Evolutionary conservation across 2,329 filamentous ascomycete genomes (phyloP).

Genomic region (Fusarium subtropicale): DNA sequence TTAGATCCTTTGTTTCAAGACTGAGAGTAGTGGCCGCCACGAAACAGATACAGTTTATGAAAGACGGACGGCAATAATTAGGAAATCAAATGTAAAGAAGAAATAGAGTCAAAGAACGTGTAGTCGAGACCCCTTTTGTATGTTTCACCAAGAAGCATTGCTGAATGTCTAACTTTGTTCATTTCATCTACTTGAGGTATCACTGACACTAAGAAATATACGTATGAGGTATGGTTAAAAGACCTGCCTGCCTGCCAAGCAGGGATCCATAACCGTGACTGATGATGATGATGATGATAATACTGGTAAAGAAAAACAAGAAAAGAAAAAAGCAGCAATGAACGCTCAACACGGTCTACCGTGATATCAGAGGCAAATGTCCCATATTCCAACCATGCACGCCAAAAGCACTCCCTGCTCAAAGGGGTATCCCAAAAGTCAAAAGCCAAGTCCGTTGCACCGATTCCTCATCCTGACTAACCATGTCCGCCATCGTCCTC

Average conservation of each 20-base stretch:
- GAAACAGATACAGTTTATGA: not conserved
- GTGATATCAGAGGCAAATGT: conserved; percentile 20
- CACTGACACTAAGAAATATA: conserved; percentile 21
- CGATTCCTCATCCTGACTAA: conserved; percentile 28
- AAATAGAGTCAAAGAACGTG: not conserved
- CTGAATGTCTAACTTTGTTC: not conserved
- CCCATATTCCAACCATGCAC: conserved; percentile 14
- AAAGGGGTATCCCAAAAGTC: conserved; percentile 39
- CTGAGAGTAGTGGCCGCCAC: not conserved
- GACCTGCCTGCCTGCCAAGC: not conserved
- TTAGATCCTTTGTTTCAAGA: not conserved
- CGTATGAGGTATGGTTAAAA: not conserved
- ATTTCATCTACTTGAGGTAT: not conserved
- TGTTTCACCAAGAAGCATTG: not conserved
- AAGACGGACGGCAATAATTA: not conserved
- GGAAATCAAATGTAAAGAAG: not conserved
- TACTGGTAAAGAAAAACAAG: conserved; percentile 8
- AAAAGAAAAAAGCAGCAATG: conserved; percentile 24
- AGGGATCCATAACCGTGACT: not conserved
- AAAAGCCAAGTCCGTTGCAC: conserved; percentile 16
- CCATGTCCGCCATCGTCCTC: conserved; percentile 55
- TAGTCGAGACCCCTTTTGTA: not conserved
- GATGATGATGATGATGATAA: not conserved
- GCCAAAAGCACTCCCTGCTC: conserved; percentile 34
- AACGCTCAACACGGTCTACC: conserved; percentile 34